phyloP scores from a whole-genome alignment of 495 filamentous ascomycete genomes.

The Collariella sp. region DNA sequence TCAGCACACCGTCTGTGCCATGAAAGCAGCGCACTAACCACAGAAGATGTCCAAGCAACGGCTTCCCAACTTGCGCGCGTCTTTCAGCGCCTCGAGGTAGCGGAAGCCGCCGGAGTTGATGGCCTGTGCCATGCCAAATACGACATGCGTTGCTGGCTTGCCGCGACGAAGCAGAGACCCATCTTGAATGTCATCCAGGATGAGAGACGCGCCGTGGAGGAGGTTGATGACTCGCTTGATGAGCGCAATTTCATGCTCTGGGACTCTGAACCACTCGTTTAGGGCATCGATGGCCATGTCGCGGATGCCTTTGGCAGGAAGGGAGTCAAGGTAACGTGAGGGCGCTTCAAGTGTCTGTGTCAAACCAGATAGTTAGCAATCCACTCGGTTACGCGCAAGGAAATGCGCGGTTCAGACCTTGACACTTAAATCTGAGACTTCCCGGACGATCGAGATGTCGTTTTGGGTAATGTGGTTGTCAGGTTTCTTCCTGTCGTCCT shows the following conservation, averaged over 20 bases:
- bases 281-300: conserved; percentile 9
- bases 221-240: conserved; percentile 7
- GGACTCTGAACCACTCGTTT: conserved; percentile 12
- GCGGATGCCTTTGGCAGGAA: conserved; percentile 15
- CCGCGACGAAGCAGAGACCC: conserved; percentile 66
- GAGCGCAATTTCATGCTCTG: neutral
- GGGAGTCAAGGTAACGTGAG: conserved; percentile 10
- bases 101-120: conserved; percentile 87
- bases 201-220: conserved; percentile 13
- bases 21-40: neutral
- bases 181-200: conserved; percentile 73
- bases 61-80: conserved; percentile 49
- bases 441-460: neutral
- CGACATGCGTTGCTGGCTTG: conserved; percentile 72
- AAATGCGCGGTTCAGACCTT: neutral
- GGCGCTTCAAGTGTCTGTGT: conserved; percentile 5
- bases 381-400: neutral
- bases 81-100: conserved; percentile 56
- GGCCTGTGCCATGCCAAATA: conserved; percentile 79
- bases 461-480: too few relatives aligned
- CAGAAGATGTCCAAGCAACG: conserved; percentile 3
- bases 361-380: neutral
- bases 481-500: neutral
- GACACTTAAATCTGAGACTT: neutral
- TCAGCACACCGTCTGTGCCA: neutral